A percentile compares a stretch with the other conserved stretches of the same genome.
Conservation (phyloP, 75 land plant genomes). For the Chamaecyparis obtusa region DNA sequence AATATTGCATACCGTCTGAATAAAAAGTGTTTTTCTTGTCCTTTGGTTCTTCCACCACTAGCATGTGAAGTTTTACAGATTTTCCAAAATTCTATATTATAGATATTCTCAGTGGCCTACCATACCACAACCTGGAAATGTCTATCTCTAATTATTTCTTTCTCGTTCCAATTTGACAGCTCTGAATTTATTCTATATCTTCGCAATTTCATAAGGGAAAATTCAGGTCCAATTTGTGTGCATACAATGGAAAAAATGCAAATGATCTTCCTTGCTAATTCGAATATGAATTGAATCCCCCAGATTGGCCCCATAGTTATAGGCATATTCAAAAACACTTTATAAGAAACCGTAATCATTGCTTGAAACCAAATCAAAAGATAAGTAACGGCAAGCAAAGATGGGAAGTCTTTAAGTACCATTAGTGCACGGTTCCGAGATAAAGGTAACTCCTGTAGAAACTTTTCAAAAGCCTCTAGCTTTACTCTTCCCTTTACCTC, state of each 20-base stretch:
- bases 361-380: not conserved
- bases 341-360: not conserved
- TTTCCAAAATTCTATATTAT: not conserved
- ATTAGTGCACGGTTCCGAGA: constrained; percentile 91
- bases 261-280: not conserved
- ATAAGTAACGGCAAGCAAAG: not conserved
- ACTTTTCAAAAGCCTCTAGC: constrained; percentile 82
- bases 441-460: constrained; percentile 78
- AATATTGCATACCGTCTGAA: not conserved
- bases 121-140: not conserved
- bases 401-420: constrained; percentile 40
- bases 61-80: not conserved
- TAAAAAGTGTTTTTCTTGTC: not conserved
- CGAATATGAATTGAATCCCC: not conserved
- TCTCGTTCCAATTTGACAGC: not conserved
- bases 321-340: not conserved
- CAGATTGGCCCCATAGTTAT: not conserved
- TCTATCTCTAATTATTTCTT: not conserved
- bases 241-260: not conserved
- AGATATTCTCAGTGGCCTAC: too few relatives aligned
- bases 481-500: constrained; percentile 97
- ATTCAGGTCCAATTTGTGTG: not conserved
- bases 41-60: not conserved
- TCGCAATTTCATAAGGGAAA: not conserved
- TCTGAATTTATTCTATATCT: not conserved